These are phyloP conservation scores for Vitis hybrid DNA, from an alignment of 177 flowering plant genomes.

Conservation along the genomic window DNA sequence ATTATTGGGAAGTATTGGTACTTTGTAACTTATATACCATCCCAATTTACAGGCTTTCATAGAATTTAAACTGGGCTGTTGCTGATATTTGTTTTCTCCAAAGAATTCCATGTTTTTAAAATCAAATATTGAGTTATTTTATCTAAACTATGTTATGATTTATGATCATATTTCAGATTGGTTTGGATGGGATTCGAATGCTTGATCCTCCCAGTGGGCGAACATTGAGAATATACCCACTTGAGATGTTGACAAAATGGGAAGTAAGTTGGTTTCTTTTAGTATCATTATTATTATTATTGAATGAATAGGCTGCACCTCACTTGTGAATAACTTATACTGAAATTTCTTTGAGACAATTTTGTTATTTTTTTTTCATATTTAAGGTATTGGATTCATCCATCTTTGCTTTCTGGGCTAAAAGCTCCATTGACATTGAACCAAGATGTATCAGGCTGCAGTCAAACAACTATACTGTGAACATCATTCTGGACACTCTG, in stretches of 20 bases:
- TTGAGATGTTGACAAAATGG: constrained; percentile 87
- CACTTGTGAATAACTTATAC: not conserved
- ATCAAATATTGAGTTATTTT: not conserved
- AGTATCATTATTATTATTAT: not conserved
- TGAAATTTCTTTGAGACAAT: not conserved
- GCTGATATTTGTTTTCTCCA: not conserved
- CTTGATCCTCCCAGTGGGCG: constrained; percentile 81
- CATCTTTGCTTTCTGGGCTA: constrained; percentile 81
- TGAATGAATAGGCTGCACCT: not conserved
- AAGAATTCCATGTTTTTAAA: no score
- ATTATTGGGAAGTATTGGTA: not conserved
- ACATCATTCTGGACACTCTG: constrained; percentile 80
- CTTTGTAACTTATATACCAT: not conserved
- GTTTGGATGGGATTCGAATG: constrained; percentile 95
- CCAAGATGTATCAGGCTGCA: constrained; percentile 89
- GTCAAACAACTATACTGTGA: constrained; percentile 88
- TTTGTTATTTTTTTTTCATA: constrained; percentile 1
- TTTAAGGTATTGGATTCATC: constrained; percentile 68
- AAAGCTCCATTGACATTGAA: constrained; percentile 89
- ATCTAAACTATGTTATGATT: not conserved
- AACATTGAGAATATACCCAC: constrained; percentile 84
- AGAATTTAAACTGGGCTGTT: not conserved
- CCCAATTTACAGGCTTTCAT: not conserved
- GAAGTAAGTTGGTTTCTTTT: constrained; percentile 55
- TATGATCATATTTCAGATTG: constrained; percentile 53